Evolutionary conservation across 2,329 filamentous ascomycete genomes (phyloP).

Genomic region (Penicillium sp.): DNA sequence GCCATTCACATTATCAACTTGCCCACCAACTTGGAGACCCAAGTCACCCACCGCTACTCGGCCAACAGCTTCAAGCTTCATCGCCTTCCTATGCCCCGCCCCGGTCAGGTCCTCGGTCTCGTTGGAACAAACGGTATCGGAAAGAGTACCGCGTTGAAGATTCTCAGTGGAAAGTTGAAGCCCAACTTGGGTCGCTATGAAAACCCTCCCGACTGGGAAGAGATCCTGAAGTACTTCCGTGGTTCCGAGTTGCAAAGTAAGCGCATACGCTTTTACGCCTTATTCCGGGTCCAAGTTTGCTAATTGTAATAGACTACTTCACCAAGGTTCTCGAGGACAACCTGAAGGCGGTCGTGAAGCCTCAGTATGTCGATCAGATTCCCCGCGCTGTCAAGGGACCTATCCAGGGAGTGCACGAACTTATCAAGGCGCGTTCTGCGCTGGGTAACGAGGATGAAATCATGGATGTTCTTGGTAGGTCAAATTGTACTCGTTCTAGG

Average conservation of each 20-base stretch:
- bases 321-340: slow-evolving; percentile 97
- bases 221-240: slow-evolving; percentile 97
- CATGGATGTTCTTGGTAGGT: slow-evolving; percentile 69
- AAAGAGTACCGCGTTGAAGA: slow-evolving; percentile 99
- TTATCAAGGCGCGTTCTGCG: slow-evolving; percentile 75
- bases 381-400: slow-evolving; percentile 85
- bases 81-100: slow-evolving; percentile 90
- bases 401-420: slow-evolving; percentile 74
- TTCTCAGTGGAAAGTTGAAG: slow-evolving; percentile 97
- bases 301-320: slow-evolving; percentile 75
- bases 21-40: slow-evolving; percentile 97
- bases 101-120: slow-evolving; percentile 91
- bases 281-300: neutral
- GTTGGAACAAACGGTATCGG: slow-evolving; percentile 99
- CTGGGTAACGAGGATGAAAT: slow-evolving; percentile 82
- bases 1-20: slow-evolving; percentile 99
- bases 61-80: slow-evolving; percentile 99
- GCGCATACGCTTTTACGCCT: slow-evolving; percentile 33
- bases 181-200: slow-evolving; percentile 94
- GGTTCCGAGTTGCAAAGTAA: slow-evolving; percentile 95
- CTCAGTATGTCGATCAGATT: slow-evolving; percentile 98
- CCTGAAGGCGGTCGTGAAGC: slow-evolving; percentile 96
- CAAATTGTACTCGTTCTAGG: neutral
- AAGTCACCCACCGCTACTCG: slow-evolving; percentile 97
- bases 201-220: slow-evolving; percentile 98